Evolutionary conservation across 257 asterid species (phyloP).

Genomic region (Solanum habrochaites): DNA sequence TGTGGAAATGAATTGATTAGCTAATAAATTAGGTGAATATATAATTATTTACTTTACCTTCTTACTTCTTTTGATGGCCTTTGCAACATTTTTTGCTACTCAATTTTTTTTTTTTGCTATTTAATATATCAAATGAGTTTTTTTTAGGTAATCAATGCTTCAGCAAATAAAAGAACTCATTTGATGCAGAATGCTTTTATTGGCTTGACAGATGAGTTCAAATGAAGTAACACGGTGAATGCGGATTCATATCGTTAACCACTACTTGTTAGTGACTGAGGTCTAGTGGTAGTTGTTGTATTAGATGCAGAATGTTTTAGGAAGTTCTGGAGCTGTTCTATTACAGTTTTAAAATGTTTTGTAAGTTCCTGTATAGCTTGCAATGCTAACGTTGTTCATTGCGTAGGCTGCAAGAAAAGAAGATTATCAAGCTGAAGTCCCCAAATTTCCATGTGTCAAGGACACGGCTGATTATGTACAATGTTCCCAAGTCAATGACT

Average conservation of each 20-base stretch:
- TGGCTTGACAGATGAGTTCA: not conserved
- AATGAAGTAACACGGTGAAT: not conserved
- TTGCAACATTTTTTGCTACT: not conserved
- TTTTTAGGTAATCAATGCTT: not conserved
- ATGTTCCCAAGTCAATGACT: conserved; percentile 69
- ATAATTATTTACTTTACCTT: not conserved
- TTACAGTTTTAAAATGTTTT: not conserved
- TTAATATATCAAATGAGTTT: not conserved
- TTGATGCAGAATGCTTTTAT: not conserved
- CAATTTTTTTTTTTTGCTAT: not conserved
- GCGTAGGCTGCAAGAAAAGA: conserved; percentile 77
- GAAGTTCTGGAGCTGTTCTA: not conserved
- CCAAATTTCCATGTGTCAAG: conserved; percentile 87
- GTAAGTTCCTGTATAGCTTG: not conserved
- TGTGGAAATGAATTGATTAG: not conserved
- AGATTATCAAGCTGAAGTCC: conserved; percentile 67
- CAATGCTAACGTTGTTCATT: not conserved
- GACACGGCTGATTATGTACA: conserved; percentile 82
- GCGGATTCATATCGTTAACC: not conserved
- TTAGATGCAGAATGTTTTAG: not conserved
- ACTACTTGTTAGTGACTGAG: not conserved
- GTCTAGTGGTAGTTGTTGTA: not conserved
- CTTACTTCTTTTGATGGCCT: not conserved
- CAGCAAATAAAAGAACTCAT: not conserved
- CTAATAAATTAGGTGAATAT: not conserved